A percentile compares a stretch with the other conserved stretches of the same genome.
phyloP scores from a whole-genome alignment of 2,329 filamentous ascomycete genomes.

The Apiospora rasikravindrae region DNA sequence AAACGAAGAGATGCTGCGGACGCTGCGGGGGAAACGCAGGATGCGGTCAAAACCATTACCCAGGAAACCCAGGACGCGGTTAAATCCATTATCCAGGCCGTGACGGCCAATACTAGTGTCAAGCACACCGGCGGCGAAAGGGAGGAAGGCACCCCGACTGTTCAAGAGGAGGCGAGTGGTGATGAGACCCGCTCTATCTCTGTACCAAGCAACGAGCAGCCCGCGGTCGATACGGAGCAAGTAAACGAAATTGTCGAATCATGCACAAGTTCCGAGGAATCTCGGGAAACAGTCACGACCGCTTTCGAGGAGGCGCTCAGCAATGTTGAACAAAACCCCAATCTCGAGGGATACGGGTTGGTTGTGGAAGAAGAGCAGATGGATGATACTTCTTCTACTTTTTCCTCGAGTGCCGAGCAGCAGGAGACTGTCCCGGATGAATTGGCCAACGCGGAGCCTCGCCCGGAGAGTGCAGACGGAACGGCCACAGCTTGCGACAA shows the following conservation, averaged over 20 bases:
- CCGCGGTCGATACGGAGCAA: neutral
- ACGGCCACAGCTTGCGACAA: too few relatives aligned
- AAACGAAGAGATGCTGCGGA: neutral
- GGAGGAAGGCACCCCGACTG: neutral
- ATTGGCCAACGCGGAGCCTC: too few relatives aligned
- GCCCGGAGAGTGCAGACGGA: too few relatives aligned
- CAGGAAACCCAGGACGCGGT: neutral
- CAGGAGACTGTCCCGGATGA: too few relatives aligned
- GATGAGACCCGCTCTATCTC: neutral
- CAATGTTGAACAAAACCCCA: neutral
- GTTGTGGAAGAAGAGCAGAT: neutral
- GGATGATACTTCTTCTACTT: neutral
- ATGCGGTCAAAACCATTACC: neutral
- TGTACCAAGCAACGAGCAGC: neutral
- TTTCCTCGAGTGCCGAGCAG: too few relatives aligned
- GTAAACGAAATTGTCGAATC: neutral
- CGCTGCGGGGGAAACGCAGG: neutral
- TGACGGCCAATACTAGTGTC: too few relatives aligned
- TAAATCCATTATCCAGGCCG: neutral
- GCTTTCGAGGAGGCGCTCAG: neutral
- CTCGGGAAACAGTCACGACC: neutral
- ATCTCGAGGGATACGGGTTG: neutral
- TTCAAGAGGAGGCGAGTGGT: neutral
- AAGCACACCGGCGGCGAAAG: neutral
- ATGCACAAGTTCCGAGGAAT: neutral